Conservation (phyloP, 2,329 filamentous ascomycete genomes). For the Ophiocordyceps unilateralis region DNA sequence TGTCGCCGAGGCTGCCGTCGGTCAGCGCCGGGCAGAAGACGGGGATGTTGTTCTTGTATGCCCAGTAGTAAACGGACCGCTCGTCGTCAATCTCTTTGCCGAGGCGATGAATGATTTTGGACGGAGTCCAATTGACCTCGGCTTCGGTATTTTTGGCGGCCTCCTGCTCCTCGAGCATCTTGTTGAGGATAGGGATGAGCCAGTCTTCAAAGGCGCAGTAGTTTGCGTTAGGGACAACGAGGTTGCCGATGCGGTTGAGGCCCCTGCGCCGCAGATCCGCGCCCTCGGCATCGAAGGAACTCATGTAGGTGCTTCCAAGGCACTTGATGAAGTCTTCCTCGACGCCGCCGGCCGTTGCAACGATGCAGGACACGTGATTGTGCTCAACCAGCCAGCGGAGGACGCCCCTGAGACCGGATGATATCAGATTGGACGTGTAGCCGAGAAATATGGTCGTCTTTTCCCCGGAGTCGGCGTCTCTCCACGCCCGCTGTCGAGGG, state of each 20-base stretch:
- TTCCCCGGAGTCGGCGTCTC: constrained; percentile 59
- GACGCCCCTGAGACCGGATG: constrained; percentile 80
- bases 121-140: constrained; percentile 79
- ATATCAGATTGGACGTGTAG: constrained; percentile 95
- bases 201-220: constrained; percentile 95
- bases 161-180: constrained; percentile 87
- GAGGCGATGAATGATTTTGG: constrained; percentile 74
- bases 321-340: constrained; percentile 99
- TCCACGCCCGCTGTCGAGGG: constrained; percentile 47
- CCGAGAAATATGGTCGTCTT: constrained; percentile 90
- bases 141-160: constrained; percentile 51
- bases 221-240: constrained; percentile 91
- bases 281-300: constrained; percentile 64
- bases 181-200: constrained; percentile 88
- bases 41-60: constrained; percentile 89
- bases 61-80: constrained; percentile 90
- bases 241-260: constrained; percentile 88
- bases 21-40: constrained; percentile 95
- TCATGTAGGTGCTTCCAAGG: constrained; percentile 82
- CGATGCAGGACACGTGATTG: constrained; percentile 78
- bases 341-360: constrained; percentile 87
- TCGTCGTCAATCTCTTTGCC: constrained; percentile 92
- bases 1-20: constrained; percentile 87
- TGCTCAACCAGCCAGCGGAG: constrained; percentile 88
- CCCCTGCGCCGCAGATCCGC: constrained; percentile 66